These are phyloP conservation scores for Penicillium subrubescens DNA, from an alignment of 495 filamentous ascomycete genomes.

Conservation along the genomic window DNA sequence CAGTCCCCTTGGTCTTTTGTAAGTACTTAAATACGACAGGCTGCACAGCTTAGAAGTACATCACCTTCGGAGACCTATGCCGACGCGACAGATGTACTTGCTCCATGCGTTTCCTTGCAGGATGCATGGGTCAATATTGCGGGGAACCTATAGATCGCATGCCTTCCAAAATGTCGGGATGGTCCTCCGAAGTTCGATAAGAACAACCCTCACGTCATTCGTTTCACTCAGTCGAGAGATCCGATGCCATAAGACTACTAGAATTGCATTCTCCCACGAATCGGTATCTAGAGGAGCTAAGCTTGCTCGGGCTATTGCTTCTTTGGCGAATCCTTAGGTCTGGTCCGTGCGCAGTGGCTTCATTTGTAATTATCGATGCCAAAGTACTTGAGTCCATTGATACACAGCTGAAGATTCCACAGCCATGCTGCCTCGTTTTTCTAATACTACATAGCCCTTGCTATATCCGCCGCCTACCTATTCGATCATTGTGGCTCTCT, in stretches of 20 bases:
- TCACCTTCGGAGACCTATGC: conserved; percentile 6
- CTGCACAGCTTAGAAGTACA: background rate
- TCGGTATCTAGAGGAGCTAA: too few relatives aligned
- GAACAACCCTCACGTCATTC: background rate
- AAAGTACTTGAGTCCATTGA: too few relatives aligned
- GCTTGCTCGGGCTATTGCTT: too few relatives aligned
- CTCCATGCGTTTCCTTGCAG: background rate
- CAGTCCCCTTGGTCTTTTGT: background rate
- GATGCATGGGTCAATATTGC: background rate
- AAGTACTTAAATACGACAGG: background rate
- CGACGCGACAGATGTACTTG: background rate
- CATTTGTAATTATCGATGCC: background rate
- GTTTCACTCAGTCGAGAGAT: background rate
- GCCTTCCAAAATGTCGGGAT: conserved; percentile 9
- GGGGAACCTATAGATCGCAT: conserved; percentile 9
- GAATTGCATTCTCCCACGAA: too few relatives aligned
- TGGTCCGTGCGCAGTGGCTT: background rate
- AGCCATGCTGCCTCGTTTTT: too few relatives aligned
- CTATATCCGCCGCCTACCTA: too few relatives aligned
- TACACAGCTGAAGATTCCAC: too few relatives aligned
- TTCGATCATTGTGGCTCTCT: too few relatives aligned
- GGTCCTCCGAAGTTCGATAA: conserved; percentile 16
- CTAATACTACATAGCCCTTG: too few relatives aligned
- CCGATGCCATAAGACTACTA: background rate
- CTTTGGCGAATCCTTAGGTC: background rate